A percentile compares a stretch with the other conserved stretches of the same genome.
phyloP scores from a whole-genome alignment of 2,329 filamentous ascomycete genomes.

The Verticillium tricorpus region DNA sequence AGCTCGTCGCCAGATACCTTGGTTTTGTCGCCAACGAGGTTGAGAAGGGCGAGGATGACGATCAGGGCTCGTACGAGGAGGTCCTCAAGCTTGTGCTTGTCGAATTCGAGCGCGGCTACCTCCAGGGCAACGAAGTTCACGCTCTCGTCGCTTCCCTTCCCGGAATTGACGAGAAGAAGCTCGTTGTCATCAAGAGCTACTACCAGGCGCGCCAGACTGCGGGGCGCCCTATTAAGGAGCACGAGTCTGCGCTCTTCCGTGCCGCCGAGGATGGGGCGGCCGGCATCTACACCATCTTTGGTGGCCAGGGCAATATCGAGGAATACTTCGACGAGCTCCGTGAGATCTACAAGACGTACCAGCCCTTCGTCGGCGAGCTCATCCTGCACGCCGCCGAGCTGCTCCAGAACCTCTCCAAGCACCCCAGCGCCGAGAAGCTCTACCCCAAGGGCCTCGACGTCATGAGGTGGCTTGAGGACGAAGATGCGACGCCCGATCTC shows the following conservation, averaged over 20 bases:
- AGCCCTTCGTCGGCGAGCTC: slow-evolving; percentile 83
- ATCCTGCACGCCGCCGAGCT: slow-evolving; percentile 77
- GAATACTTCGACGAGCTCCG: slow-evolving; percentile 98
- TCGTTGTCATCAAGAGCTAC: slow-evolving; percentile 84
- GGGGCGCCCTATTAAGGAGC: slow-evolving; percentile 81
- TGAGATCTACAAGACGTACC: slow-evolving; percentile 86
- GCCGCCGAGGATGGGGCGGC: slow-evolving; percentile 81
- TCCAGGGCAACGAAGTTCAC: slow-evolving; percentile 94
- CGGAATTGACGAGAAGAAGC: slow-evolving; percentile 89
- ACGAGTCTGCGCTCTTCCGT: slow-evolving; percentile 88
- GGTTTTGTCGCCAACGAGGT: slow-evolving; percentile 86
- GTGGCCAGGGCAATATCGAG: slow-evolving; percentile 97
- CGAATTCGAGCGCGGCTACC: slow-evolving; percentile 94
- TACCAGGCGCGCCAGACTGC: slow-evolving; percentile 81
- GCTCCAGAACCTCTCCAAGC: slow-evolving; percentile 77
- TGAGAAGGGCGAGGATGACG: slow-evolving; percentile 86
- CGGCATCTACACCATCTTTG: slow-evolving; percentile 89
- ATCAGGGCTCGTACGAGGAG: slow-evolving; percentile 83
- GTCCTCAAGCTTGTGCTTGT: slow-evolving; percentile 88
- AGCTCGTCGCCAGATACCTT: slow-evolving; percentile 91
- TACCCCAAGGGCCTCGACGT: slow-evolving; percentile 97
- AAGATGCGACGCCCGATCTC: slow-evolving; percentile 84
- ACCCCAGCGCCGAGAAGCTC: slow-evolving; percentile 86
- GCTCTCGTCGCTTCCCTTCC: slow-evolving; percentile 80
- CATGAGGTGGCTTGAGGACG: slow-evolving; percentile 85